Percentiles rank a stretch among this genome's conserved stretches.
phyloP scores from a whole-genome alignment of 2,329 filamentous ascomycete species.

The Colletotrichum graminicola region DNA sequence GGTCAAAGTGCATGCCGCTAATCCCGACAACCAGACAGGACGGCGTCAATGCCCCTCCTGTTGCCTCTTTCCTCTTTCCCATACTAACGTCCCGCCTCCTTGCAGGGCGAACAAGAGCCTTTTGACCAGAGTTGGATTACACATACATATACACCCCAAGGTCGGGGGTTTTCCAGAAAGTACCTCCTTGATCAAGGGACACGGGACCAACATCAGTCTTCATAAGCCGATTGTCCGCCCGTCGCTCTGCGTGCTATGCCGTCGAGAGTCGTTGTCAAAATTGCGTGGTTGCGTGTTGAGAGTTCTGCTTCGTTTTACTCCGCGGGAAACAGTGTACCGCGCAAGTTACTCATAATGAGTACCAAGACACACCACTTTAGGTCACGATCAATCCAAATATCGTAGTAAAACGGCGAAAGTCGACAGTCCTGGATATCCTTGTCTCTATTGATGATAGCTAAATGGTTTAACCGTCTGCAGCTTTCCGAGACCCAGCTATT shows the following conservation, averaged over 20 bases:
- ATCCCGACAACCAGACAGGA: not conserved
- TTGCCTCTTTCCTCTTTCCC: not conserved
- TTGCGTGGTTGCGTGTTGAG: not conserved
- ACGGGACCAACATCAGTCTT: not conserved
- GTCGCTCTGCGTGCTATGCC: conserved; percentile 5
- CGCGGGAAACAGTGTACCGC: not conserved
- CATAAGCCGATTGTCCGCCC: not conserved
- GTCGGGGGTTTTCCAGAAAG: not conserved
- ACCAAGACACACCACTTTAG: not conserved
- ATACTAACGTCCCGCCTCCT: not conserved
- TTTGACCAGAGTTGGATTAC: not conserved
- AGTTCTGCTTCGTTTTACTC: not conserved
- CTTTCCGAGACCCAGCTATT: conserved; percentile 25
- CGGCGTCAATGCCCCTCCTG: not conserved
- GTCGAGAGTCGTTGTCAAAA: conserved; percentile 16
- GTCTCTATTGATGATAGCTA: conserved; percentile 36
- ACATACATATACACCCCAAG: too few species aligned
- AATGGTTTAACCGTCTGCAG: conserved; percentile 30
- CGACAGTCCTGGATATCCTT: conserved; percentile 16
- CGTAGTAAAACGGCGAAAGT: too few species aligned
- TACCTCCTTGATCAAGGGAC: not conserved
- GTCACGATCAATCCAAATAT: not conserved
- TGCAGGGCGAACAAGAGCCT: not conserved
- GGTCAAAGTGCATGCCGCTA: not conserved
- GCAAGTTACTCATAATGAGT: not conserved